Conservation (phyloP, 2,329 filamentous ascomycete genomes). For the Monosporascus cannonballus region DNA sequence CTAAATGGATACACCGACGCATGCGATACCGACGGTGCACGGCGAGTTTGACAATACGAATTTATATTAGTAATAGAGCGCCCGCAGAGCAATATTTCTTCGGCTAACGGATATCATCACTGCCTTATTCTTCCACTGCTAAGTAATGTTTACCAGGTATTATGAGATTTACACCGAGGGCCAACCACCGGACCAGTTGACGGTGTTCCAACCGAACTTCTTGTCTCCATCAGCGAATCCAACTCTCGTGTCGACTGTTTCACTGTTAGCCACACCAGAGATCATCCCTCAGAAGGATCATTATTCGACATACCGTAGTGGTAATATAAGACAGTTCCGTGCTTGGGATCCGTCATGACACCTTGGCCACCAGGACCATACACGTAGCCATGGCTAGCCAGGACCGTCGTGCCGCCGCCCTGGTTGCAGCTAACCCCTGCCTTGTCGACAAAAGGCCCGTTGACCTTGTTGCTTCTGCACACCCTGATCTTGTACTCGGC, state of each 20-base stretch:
- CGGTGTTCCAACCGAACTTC: conserved; percentile 39
- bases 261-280: neutral
- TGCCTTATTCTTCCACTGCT: too few species aligned
- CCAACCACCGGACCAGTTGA: conserved; percentile 38
- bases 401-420: conserved; percentile 52
- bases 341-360: conserved; percentile 41
- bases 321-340: conserved; percentile 55
- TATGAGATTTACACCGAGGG: conserved; percentile 27
- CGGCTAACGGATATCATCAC: too few species aligned
- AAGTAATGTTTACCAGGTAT: too few species aligned
- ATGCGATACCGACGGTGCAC: too few species aligned
- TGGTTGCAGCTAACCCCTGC: conserved; percentile 44
- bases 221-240: conserved; percentile 43
- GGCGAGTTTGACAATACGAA: too few species aligned
- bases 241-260: conserved; percentile 41
- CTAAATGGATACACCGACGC: too few species aligned
- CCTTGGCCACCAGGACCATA: conserved; percentile 61
- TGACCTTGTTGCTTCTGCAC: conserved; percentile 49
- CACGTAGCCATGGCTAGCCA: conserved; percentile 49
- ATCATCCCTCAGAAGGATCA: neutral
- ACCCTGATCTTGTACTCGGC: conserved; percentile 62
- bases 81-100: too few species aligned
- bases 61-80: too few species aligned
- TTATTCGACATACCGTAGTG: conserved; percentile 37
- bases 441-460: conserved; percentile 51